Conservation (phyloP, 345 rosid species). For the Aquilaria sinensis region DNA sequence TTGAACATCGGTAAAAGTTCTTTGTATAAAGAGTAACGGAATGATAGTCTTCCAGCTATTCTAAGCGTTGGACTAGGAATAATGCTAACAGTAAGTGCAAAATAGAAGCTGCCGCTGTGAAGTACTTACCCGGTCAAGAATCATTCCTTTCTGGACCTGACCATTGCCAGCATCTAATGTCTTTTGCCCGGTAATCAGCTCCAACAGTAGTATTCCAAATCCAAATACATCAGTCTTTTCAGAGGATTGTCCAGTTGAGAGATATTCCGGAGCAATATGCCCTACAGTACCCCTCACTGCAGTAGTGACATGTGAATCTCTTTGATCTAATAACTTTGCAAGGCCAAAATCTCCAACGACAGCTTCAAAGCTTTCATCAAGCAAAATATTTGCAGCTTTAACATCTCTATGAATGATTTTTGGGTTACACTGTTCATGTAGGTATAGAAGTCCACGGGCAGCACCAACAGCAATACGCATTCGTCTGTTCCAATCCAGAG, state of each 20-base stretch:
- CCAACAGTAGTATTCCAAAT: slow-evolving; percentile 87
- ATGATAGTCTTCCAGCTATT: too few species aligned
- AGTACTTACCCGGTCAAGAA: slow-evolving; percentile 70
- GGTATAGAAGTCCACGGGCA: slow-evolving; percentile 89
- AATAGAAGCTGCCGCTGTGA: background rate
- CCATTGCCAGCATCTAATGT: slow-evolving; percentile 82
- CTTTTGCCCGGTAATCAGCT: slow-evolving; percentile 91
- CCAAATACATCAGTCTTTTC: slow-evolving; percentile 97
- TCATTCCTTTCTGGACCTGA: slow-evolving; percentile 84
- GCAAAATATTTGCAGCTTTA: slow-evolving; percentile 91
- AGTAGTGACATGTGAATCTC: slow-evolving; percentile 91
- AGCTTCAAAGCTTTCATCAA: slow-evolving; percentile 89
- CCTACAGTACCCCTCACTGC: slow-evolving; percentile 96
- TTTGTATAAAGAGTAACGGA: too few species aligned
- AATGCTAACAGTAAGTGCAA: too few species aligned
- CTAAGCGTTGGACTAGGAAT: too few species aligned
- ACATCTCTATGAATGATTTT: slow-evolving; percentile 94
- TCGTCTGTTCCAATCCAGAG: slow-evolving; percentile 79
- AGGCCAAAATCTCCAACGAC: slow-evolving; percentile 96
- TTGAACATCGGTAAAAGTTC: too few species aligned
- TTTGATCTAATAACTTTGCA: slow-evolving; percentile 74
- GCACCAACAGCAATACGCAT: slow-evolving; percentile 67
- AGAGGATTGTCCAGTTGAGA: slow-evolving; percentile 93
- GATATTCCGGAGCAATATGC: slow-evolving; percentile 95
- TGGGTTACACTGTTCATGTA: slow-evolving; percentile 95